phyloP scores from a whole-genome alignment of 2,329 filamentous ascomycete species.

The Botrytis pseudocinerea region DNA sequence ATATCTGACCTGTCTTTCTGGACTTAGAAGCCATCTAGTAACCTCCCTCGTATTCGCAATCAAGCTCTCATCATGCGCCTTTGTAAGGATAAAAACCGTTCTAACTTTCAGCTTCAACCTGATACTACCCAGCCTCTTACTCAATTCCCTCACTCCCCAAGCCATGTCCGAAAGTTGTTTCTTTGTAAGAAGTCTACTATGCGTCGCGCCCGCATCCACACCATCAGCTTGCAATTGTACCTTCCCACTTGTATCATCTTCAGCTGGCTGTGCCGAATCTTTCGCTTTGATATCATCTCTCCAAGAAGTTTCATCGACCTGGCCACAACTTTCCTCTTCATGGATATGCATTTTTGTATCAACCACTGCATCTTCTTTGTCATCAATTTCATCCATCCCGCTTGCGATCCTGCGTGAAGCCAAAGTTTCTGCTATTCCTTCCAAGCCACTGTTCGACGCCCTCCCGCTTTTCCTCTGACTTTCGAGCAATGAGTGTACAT shows the following conservation, averaged over 20 bases:
- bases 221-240: slow-evolving; percentile 23
- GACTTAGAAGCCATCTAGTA: slow-evolving; percentile 75
- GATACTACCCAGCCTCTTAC: slow-evolving; percentile 80
- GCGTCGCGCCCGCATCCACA: slow-evolving; percentile 36
- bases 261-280: slow-evolving; percentile 16
- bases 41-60: slow-evolving; percentile 76
- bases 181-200: slow-evolving; percentile 83
- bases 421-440: slow-evolving; percentile 37
- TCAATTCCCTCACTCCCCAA: slow-evolving; percentile 88
- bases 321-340: slow-evolving; percentile 44
- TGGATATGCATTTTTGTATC: slow-evolving; percentile 25
- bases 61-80: slow-evolving; percentile 82
- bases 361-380: slow-evolving; percentile 19
- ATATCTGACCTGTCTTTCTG: slow-evolving; percentile 66
- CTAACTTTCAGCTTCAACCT: slow-evolving; percentile 78
- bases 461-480: slow-evolving; percentile 47
- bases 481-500: slow-evolving; percentile 66
- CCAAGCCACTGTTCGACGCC: slow-evolving; percentile 38
- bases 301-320: slow-evolving; percentile 59
- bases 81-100: slow-evolving; percentile 85
- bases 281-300: slow-evolving; percentile 39
- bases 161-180: slow-evolving; percentile 96
- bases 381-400: slow-evolving; percentile 3
- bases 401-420: slow-evolving; percentile 26
- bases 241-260: slow-evolving; percentile 26